Evolutionary conservation across 2,329 filamentous ascomycete genomes (phyloP).

Genomic region (Fusarium palustre): DNA sequence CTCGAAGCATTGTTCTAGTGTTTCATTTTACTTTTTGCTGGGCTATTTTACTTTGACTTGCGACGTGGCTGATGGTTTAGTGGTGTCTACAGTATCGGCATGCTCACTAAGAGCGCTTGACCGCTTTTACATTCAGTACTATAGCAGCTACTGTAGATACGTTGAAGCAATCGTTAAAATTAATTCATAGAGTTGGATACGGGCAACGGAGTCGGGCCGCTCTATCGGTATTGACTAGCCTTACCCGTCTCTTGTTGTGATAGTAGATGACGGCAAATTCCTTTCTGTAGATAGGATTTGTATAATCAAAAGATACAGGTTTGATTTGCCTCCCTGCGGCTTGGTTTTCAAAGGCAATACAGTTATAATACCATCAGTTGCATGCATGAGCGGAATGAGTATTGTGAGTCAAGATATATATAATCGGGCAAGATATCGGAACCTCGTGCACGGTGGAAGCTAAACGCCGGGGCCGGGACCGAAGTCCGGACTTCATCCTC

Average conservation of each 20-base stretch:
- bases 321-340: neutral
- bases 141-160: too few species aligned
- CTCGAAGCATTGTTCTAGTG: neutral
- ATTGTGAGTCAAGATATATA: neutral
- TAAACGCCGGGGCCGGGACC: slow-evolving; percentile 10
- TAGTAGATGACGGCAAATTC: neutral
- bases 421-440: slow-evolving; percentile 7
- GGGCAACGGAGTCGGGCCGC: slow-evolving; percentile 5
- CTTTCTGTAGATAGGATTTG: neutral
- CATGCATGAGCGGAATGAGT: neutral
- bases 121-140: neutral
- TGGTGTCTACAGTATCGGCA: neutral
- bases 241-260: neutral
- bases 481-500: slow-evolving; percentile 25
- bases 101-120: neutral
- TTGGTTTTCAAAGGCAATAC: neutral
- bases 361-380: neutral
- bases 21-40: neutral
- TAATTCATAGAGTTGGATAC: neutral
- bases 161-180: too few species aligned
- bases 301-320: neutral
- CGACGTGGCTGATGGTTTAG: neutral
- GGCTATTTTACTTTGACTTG: neutral
- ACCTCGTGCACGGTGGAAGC: neutral
- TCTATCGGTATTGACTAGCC: neutral